phyloP scores from a whole-genome alignment of 345 rosid species.

The Cardiospermum halicacabum region DNA sequence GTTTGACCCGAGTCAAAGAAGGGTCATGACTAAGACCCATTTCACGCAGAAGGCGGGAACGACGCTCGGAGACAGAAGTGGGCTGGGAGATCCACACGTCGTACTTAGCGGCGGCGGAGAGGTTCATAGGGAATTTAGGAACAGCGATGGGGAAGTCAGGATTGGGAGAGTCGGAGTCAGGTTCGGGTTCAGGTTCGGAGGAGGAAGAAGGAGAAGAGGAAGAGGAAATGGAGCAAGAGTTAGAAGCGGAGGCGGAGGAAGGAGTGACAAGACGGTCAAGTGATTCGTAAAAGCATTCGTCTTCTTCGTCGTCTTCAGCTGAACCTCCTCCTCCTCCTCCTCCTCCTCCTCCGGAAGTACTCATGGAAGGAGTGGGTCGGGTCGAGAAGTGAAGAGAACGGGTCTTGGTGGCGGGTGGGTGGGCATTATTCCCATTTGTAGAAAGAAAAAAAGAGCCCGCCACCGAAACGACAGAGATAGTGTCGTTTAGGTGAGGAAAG shows the following conservation, averaged over 20 bases:
- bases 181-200: slow-evolving; percentile 38
- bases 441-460: slow-evolving; percentile 37
- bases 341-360: slow-evolving; percentile 20
- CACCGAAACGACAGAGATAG: not conserved
- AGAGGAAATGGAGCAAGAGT: slow-evolving; percentile 63
- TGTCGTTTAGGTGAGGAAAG: not conserved
- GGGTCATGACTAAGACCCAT: slow-evolving; percentile 63
- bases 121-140: slow-evolving; percentile 41
- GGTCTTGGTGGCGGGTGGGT: not conserved
- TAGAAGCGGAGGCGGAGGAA: slow-evolving; percentile 49
- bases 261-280: slow-evolving; percentile 62
- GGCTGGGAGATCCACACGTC: slow-evolving; percentile 88
- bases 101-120: slow-evolving; percentile 31
- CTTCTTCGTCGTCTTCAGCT: slow-evolving; percentile 45
- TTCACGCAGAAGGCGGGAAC: slow-evolving; percentile 45
- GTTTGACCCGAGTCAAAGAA: slow-evolving; percentile 38
- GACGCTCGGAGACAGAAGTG: slow-evolving; percentile 68
- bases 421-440: slow-evolving; percentile 57
- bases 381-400: too few species aligned
- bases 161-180: slow-evolving; percentile 29
- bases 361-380: slow-evolving; percentile 19
- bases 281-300: slow-evolving; percentile 71
- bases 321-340: slow-evolving; percentile 36
- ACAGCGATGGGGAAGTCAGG: slow-evolving; percentile 19
- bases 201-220: slow-evolving; percentile 67